These are phyloP conservation scores for Crucihimalaya himalaica DNA, from an alignment of 345 rosid species.

Conservation along the genomic window DNA sequence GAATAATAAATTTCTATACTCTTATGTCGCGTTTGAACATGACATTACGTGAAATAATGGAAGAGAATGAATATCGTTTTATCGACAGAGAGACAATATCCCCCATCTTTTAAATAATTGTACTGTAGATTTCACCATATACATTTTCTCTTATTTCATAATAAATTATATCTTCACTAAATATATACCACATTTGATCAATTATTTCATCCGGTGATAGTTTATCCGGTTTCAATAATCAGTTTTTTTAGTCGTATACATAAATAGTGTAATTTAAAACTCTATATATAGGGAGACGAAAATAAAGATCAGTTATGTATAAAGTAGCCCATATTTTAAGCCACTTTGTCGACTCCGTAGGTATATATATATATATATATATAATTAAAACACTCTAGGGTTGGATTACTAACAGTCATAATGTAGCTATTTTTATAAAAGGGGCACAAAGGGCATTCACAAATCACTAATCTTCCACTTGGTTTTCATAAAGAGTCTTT, in stretches of 20 bases:
- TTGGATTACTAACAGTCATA: conserved; percentile 3
- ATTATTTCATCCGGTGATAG: not conserved
- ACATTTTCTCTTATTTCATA: not conserved
- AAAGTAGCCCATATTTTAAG: conserved; percentile 17
- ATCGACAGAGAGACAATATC: conserved; percentile 19
- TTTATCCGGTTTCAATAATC: not conserved
- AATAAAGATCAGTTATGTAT: not conserved
- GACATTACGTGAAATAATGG: conserved; percentile 24
- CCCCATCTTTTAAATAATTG: not conserved
- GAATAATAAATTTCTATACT: conserved; percentile 9
- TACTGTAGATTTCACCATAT: conserved; percentile 2
- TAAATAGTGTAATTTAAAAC: not conserved
- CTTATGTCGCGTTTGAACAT: conserved; percentile 29
- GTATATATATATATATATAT: conserved; percentile 8
- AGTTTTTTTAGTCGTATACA: not conserved
- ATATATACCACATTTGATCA: not conserved
- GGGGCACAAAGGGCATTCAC: conserved; percentile 13
- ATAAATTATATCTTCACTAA: not conserved
- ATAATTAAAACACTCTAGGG: conserved; percentile 21
- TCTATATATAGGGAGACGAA: not conserved
- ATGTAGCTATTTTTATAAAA: conserved; percentile 22
- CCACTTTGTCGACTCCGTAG: conserved; percentile 27
- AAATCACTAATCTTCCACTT: conserved; percentile 7
- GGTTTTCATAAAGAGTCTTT: conserved; percentile 25
- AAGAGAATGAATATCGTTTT: conserved; percentile 2